Evolutionary conservation across 257 asterid species (phyloP).

Genomic region (Ajuga chamaepitys): DNA sequence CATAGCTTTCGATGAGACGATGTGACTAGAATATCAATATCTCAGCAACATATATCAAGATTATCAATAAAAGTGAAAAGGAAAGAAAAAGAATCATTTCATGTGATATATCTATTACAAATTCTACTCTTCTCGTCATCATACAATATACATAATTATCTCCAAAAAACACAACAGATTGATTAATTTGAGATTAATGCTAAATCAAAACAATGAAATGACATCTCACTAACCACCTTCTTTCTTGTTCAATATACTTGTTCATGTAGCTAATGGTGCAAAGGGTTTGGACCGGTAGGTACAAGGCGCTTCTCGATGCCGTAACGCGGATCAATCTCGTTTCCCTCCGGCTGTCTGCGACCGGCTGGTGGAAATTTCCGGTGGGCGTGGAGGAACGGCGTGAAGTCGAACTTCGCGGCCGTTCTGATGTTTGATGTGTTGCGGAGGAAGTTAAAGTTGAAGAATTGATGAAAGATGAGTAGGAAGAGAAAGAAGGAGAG

Average conservation of each 20-base stretch:
- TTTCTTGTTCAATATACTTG: not conserved
- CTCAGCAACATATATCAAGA: no score
- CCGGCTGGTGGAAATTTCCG: slow-evolving; percentile 10
- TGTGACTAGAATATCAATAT: no score
- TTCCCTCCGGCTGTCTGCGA: slow-evolving; percentile 2
- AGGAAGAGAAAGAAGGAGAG: slow-evolving; percentile 28
- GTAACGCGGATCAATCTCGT: slow-evolving; percentile 50
- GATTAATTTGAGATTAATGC: not conserved
- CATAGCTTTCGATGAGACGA: no score
- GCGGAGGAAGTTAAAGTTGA: slow-evolving; percentile 20
- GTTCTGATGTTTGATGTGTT: slow-evolving; percentile 8
- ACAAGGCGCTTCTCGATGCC: slow-evolving; percentile 74
- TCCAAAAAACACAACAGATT: not conserved
- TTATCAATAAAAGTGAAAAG: not conserved
- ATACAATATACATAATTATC: slow-evolving; percentile 27
- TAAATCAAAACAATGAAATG: slow-evolving; percentile 13
- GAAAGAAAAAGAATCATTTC: not conserved
- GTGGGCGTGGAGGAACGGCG: slow-evolving; percentile 36
- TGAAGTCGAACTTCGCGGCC: slow-evolving; percentile 40
- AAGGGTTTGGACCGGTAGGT: slow-evolving; percentile 84
- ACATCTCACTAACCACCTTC: slow-evolving; percentile 24
- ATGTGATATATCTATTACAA: slow-evolving; percentile 11
- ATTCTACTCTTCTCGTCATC: slow-evolving; percentile 17
- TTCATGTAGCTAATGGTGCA: slow-evolving; percentile 49
- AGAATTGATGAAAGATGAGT: slow-evolving; percentile 23